Conservation (phyloP, 345 rosid species). For the Reutealis trisperma region DNA sequence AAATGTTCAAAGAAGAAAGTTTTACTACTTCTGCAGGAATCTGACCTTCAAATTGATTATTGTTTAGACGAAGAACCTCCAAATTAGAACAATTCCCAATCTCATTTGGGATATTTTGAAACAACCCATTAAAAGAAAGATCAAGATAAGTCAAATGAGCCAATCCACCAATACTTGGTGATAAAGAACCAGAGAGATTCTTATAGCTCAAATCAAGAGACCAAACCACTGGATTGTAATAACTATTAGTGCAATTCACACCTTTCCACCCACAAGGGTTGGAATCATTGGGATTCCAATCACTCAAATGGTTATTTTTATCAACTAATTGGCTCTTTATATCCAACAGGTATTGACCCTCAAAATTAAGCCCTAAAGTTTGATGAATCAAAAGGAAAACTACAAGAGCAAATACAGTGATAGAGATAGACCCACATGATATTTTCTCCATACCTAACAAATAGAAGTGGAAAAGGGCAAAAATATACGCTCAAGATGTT, state of each 20-base stretch:
- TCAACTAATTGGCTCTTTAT: slow-evolving; percentile 59
- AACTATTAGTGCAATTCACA: slow-evolving; percentile 53
- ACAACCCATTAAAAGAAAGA: slow-evolving; percentile 66
- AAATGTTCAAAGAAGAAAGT: slow-evolving; percentile 46
- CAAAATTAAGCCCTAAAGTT: slow-evolving; percentile 55
- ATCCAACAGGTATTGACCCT: slow-evolving; percentile 67
- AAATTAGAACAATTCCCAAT: slow-evolving; percentile 64
- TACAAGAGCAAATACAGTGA: slow-evolving; percentile 26
- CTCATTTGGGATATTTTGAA: slow-evolving; percentile 59
- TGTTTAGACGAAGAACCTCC: slow-evolving; percentile 53
- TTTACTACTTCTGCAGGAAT: slow-evolving; percentile 57
- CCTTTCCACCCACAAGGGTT: slow-evolving; percentile 84
- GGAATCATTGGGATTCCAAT: slow-evolving; percentile 68
- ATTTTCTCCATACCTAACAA: slow-evolving; percentile 41
- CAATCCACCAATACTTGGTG: slow-evolving; percentile 74
- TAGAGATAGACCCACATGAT: slow-evolving; percentile 10
- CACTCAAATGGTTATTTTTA: slow-evolving; percentile 38
- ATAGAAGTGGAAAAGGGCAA: neutral
- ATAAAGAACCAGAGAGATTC: slow-evolving; percentile 72
- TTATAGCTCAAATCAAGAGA: slow-evolving; percentile 54
- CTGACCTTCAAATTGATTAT: slow-evolving; percentile 60
- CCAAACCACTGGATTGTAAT: slow-evolving; percentile 47
- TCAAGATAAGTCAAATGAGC: slow-evolving; percentile 57
- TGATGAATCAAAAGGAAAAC: slow-evolving; percentile 40
- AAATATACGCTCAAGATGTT: neutral